Conservation (phyloP, 2,329 filamentous ascomycete genomes). For the Aspergillus flavus region DNA sequence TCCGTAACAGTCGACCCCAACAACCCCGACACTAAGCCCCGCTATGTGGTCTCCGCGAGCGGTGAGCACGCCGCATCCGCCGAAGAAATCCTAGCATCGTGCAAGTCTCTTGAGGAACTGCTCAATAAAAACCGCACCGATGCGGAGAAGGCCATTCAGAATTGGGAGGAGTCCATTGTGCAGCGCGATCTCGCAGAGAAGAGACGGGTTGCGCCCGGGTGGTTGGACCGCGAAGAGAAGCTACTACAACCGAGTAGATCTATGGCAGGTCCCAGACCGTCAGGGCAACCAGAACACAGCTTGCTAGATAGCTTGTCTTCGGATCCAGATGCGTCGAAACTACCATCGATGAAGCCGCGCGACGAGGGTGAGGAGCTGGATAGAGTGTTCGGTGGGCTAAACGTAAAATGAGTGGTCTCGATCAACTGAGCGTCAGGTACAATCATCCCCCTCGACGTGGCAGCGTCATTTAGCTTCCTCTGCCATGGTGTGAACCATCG, state of each 20-base stretch:
- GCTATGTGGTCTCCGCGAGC: slow-evolving; percentile 77
- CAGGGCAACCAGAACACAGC: slow-evolving; percentile 27
- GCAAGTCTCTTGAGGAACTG: slow-evolving; percentile 75
- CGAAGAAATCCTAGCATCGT: slow-evolving; percentile 80
- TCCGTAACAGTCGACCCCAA: slow-evolving; percentile 61
- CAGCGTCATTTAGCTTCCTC: background rate
- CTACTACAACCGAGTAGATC: slow-evolving; percentile 55
- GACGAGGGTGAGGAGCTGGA: slow-evolving; percentile 57
- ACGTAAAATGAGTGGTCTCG: slow-evolving; percentile 40
- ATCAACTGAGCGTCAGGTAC: background rate
- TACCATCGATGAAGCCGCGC: slow-evolving; percentile 45
- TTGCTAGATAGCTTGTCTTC: slow-evolving; percentile 42
- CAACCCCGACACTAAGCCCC: slow-evolving; percentile 52
- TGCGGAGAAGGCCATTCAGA: slow-evolving; percentile 65
- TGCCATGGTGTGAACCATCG: background rate
- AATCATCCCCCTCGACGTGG: background rate
- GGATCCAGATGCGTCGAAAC: slow-evolving; percentile 33
- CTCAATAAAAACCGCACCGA: slow-evolving; percentile 69
- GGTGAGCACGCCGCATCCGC: slow-evolving; percentile 84
- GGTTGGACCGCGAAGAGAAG: slow-evolving; percentile 64
- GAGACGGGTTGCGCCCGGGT: slow-evolving; percentile 64
- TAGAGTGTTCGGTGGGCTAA: slow-evolving; percentile 54
- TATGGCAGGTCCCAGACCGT: slow-evolving; percentile 10
- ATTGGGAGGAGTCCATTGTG: slow-evolving; percentile 67
- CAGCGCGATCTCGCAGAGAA: slow-evolving; percentile 66